Evolutionary conservation across 208 protist genomes (phyloP), one percentile per base, ranked within the genome.

Genomic region (Endotrypanum monterogeii): DNA sequence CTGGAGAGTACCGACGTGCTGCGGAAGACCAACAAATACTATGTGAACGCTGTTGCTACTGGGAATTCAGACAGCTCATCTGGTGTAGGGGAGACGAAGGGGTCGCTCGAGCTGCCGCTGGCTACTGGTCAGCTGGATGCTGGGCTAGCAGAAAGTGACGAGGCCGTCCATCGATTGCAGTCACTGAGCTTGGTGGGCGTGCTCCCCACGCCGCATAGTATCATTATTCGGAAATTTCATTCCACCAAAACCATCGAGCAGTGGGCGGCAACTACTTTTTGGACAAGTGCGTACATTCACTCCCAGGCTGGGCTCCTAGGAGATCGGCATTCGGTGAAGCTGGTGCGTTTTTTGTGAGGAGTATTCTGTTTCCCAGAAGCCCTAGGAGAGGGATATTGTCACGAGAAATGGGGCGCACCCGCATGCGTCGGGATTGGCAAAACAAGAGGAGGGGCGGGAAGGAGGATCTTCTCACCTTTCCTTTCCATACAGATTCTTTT

Each of bases 241-340:
- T 76, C 81, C 12, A 94, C 94, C n/a, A 62, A 58, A 5, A 39
- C 61, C 23, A 89, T 90, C 20, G 90, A 95, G 54, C 72, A 88
- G 67, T 98, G 95, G 94, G 83, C 90, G 14, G 79, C 84, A 30
- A 69, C 73, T 28, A 90, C 87, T 37, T 85, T 92, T 41, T 98
- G 94, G 94, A 89, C 82, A 30, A 93, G 83, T 6, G 74, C 94
- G 50, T 97, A 90, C 71, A 83, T 85, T 39, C 70, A 86, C 62
- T 77, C 80, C 9, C 52, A 65, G 2, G 50, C 57, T 54, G 88
- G 89, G 23, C 71, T 81, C 7, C 73, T 94, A 56, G 93, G 90
- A 16, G 89, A 95, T 52, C 71, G 62, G 8, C 52, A 77, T 41
- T 95, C 93, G 1, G 83, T 93, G n/a, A 86, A 85, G 70, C 80